Percentiles rank a stretch among this genome's conserved stretches.
phyloP scores from a whole-genome alignment of 2,329 filamentous ascomycete species.

The Ophiocordyceps unilateralis region DNA sequence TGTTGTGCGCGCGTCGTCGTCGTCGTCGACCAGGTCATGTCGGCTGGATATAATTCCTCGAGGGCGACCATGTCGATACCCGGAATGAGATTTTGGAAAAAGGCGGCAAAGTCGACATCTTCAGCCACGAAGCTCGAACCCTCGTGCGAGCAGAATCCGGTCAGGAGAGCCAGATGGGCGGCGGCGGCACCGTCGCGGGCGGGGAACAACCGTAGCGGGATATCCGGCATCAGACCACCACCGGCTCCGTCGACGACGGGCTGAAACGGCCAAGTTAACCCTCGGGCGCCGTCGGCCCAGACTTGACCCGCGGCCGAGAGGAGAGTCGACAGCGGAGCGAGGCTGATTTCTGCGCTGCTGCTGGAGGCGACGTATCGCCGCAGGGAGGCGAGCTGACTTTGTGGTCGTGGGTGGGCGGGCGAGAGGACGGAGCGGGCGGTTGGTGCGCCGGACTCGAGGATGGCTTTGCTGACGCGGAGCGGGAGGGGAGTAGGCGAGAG shows the following conservation, averaged over 20 bases:
- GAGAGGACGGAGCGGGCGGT: constrained; percentile 35
- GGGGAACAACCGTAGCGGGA: constrained; percentile 43
- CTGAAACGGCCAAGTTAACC: constrained; percentile 47
- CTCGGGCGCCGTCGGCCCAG: constrained; percentile 23
- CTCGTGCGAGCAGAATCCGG: constrained; percentile 56
- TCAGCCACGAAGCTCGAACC: constrained; percentile 46
- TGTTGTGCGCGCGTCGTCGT: constrained; percentile 6
- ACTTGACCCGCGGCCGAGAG: constrained; percentile 26
- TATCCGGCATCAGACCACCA: constrained; percentile 35
- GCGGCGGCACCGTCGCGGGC: constrained; percentile 12
- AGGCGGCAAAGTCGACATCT: constrained; percentile 34
- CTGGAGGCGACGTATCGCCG: background rate
- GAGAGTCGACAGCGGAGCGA: constrained; percentile 31
- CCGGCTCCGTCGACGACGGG: constrained; percentile 43
- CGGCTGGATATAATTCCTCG: constrained; percentile 45
- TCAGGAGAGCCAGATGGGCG: constrained; percentile 26
- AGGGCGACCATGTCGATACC: constrained; percentile 39
- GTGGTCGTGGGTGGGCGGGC: constrained; percentile 37
- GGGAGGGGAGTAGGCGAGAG: constrained; percentile 28
- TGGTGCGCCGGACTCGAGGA: constrained; percentile 40
- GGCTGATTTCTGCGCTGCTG: constrained; percentile 16
- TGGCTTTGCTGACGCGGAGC: constrained; percentile 32
- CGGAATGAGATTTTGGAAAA: constrained; percentile 46
- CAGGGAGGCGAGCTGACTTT: constrained; percentile 28
- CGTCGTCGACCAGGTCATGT: too few relatives aligned